Conservation (phyloP, 805 yeast species). For the Wickerhamomyces mucosus region DNA sequence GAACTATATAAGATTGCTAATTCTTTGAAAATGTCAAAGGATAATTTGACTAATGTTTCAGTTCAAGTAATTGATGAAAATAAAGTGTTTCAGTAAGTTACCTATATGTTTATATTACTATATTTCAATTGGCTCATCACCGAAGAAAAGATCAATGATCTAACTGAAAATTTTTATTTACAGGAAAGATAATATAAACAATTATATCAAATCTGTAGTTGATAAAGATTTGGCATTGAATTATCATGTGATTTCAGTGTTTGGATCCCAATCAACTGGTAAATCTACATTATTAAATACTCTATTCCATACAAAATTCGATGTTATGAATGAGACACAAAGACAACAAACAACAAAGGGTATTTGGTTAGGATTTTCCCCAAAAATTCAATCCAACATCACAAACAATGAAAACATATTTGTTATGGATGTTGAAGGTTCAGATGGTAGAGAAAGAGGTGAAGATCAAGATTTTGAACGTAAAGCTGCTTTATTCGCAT, state of each 20-base stretch:
- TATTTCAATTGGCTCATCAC: too few relatives aligned
- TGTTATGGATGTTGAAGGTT: constrained; percentile 97
- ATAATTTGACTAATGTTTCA: constrained; percentile 17
- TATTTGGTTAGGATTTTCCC: constrained; percentile 62
- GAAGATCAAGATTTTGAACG: constrained; percentile 98
- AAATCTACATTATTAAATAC: constrained; percentile 86
- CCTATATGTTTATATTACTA: background rate
- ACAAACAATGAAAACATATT: constrained; percentile 35
- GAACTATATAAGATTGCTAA: too few relatives aligned
- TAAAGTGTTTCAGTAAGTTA: constrained; percentile 32
- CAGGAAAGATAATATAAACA: constrained; percentile 6
- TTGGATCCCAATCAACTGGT: constrained; percentile 96
- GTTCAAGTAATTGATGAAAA: constrained; percentile 46
- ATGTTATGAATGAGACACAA: constrained; percentile 81
- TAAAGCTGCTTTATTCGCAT: constrained; percentile 90
- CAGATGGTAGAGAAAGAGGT: constrained; percentile 96
- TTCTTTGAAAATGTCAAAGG: background rate
- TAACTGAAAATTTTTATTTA: background rate
- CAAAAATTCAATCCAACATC: constrained; percentile 22
- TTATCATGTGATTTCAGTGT: constrained; percentile 89
- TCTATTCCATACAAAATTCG: constrained; percentile 79
- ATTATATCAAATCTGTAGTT: constrained; percentile 26
- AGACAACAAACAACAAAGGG: constrained; percentile 91
- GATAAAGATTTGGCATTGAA: constrained; percentile 45
- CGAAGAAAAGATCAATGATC: background rate